Evolutionary conservation across 768 basidiomycete genomes (phyloP).

Genomic region (Tephrocybe sp.): DNA sequence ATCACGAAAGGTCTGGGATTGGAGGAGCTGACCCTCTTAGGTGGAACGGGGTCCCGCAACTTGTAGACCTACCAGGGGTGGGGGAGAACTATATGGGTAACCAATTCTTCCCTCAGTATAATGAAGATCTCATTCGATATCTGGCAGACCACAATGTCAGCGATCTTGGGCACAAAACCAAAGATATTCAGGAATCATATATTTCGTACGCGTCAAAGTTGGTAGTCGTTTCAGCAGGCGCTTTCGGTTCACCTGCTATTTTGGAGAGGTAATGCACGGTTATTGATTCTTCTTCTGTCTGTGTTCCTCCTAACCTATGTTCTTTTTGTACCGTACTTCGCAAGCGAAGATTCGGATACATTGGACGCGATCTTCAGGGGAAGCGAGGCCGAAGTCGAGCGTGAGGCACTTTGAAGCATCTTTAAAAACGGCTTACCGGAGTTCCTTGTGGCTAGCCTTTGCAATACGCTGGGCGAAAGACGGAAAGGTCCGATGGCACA

Average conservation of each 20-base stretch:
- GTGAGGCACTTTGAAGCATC: constrained; percentile 26
- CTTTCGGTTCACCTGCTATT: constrained; percentile 55
- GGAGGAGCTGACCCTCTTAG: constrained; percentile 50
- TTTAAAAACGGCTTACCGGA: neutral
- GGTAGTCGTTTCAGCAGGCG: constrained; percentile 50
- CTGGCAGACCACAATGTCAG: constrained; percentile 43
- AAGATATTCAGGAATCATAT: too few species aligned
- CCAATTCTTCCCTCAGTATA: constrained; percentile 1
- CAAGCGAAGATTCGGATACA: constrained; percentile 43
- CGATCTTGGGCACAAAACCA: too few species aligned
- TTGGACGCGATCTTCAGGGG: constrained; percentile 45
- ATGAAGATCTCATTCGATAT: neutral
- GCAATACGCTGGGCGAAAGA: constrained; percentile 13
- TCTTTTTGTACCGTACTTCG: constrained; percentile 35
- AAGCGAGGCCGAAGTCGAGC: constrained; percentile 31
- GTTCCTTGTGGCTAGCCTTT: constrained; percentile 9
- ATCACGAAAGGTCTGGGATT: constrained; percentile 54
- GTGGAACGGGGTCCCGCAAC: constrained; percentile 40
- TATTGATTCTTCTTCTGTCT: neutral
- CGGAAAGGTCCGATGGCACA: constrained; percentile 38
- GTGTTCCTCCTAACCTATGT: too few species aligned
- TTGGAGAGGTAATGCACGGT: constrained; percentile 38
- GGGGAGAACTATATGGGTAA: constrained; percentile 65
- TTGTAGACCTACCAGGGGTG: constrained; percentile 71
- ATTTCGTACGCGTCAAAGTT: constrained; percentile 37